These are phyloP conservation scores for Apostasia shenzhenica DNA, from an alignment of 106 monocot species.

Conservation along the genomic window DNA sequence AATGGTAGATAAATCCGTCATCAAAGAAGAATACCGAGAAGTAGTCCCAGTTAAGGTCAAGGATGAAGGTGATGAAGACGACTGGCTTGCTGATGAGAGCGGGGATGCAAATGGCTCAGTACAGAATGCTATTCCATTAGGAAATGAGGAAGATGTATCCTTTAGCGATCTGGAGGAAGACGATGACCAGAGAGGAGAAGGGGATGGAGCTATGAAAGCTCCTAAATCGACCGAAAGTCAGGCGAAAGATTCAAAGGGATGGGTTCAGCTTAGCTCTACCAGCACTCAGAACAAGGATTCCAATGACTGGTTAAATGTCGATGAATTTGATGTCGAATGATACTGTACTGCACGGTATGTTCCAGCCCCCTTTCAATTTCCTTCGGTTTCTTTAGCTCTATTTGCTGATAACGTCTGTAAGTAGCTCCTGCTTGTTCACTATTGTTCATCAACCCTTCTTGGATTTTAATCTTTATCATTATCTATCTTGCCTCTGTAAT, in stretches of 20 bases:
- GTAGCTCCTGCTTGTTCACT: not conserved
- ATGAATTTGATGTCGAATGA: constrained; percentile 14
- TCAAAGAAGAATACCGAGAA: constrained; percentile 16
- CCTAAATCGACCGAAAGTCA: not conserved
- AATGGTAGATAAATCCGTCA: constrained; percentile 26
- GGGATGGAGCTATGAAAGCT: not conserved
- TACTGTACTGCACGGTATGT: not conserved
- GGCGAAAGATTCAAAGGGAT: constrained; percentile 10
- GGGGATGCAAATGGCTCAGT: constrained; percentile 4
- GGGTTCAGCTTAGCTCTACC: constrained; percentile 15
- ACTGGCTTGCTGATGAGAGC: constrained; percentile 18
- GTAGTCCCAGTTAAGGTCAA: constrained; percentile 2
- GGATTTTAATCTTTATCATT: constrained; percentile 1
- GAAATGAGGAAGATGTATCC: constrained; percentile 32
- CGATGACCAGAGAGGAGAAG: constrained; percentile 1
- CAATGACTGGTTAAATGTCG: constrained; percentile 11
- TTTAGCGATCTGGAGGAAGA: constrained; percentile 42
- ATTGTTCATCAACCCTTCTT: not conserved
- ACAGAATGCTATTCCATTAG: constrained; percentile 2
- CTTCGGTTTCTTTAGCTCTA: too few species aligned
- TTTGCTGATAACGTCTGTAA: not conserved
- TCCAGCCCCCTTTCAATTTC: too few species aligned
- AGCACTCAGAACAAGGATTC: not conserved
- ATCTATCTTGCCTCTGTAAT: not conserved
- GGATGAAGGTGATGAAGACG: constrained; percentile 17